Percentiles rank a stretch among this genome's conserved stretches.
These are phyloP conservation scores for Collybiopsis confluens DNA, from an alignment of 768 basidiomycete genomes.

Conservation along the genomic window DNA sequence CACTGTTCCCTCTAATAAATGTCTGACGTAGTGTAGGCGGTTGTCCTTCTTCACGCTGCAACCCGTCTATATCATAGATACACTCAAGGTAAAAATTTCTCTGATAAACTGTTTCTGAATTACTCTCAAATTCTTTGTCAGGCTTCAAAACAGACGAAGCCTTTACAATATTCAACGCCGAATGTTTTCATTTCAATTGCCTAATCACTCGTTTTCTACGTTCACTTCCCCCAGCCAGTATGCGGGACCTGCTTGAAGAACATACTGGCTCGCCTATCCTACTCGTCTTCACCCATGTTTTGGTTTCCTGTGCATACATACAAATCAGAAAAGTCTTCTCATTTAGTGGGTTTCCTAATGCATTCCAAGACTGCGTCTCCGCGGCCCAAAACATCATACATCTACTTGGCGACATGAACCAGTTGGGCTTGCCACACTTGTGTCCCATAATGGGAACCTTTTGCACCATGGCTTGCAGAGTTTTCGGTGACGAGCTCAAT, in stretches of 20 bases:
- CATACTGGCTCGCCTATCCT: neutral
- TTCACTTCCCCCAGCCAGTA: constrained; percentile 8
- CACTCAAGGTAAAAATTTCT: constrained; percentile 10
- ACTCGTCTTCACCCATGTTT: constrained; percentile 11
- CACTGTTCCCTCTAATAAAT: no score
- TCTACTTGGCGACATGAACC: constrained; percentile 11
- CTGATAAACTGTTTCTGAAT: neutral
- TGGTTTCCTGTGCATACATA: constrained; percentile 13
- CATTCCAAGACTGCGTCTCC: constrained; percentile 4
- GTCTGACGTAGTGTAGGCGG: no score
- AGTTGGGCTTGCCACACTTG: constrained; percentile 8
- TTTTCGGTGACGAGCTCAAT: neutral
- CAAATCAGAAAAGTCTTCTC: constrained; percentile 15
- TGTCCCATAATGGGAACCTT: constrained; percentile 16
- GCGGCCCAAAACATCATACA: constrained; percentile 14
- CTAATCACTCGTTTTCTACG: constrained; percentile 12
- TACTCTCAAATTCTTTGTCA: neutral
- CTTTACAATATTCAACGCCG: constrained; percentile 8
- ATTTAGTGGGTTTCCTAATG: constrained; percentile 5
- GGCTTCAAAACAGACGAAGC: constrained; percentile 12
- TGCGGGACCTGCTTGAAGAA: constrained; percentile 6
- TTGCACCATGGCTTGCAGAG: constrained; percentile 4
- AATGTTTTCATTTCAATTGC: constrained; percentile 9
- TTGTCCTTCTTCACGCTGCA: constrained; percentile 16
- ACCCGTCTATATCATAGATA: constrained; percentile 10